Percentiles rank a stretch among this genome's conserved stretches.
Conservation (phyloP, 2,329 filamentous ascomycete species). For the Neocatenulostroma microsporum region DNA sequence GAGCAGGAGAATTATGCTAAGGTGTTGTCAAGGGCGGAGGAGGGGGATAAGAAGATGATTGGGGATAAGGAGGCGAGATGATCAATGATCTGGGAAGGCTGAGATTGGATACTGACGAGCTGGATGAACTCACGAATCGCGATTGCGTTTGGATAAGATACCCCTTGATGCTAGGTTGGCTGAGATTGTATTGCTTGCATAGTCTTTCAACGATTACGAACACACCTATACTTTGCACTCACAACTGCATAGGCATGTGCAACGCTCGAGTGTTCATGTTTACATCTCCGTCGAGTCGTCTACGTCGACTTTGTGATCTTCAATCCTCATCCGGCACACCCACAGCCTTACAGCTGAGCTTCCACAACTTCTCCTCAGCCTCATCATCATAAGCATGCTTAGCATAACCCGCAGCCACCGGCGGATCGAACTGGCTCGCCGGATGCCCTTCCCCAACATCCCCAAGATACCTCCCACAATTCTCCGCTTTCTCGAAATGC, state of each 20-base stretch:
- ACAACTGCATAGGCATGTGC: too few species aligned
- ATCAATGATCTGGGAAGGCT: neutral
- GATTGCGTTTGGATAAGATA: neutral
- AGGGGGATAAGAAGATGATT: slow-evolving; percentile 14
- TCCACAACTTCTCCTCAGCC: slow-evolving; percentile 38
- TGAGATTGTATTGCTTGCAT: too few species aligned
- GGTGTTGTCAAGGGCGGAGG: slow-evolving; percentile 16
- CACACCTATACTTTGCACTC: too few species aligned
- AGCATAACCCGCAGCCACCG: slow-evolving; percentile 27
- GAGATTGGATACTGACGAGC: neutral
- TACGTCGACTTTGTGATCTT: too few species aligned
- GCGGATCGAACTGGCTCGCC: slow-evolving; percentile 17
- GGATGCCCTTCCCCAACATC: slow-evolving; percentile 33
- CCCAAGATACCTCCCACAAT: slow-evolving; percentile 42
- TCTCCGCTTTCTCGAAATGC: slow-evolving; percentile 36
- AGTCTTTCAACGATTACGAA: too few species aligned
- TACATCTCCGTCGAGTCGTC: too few species aligned
- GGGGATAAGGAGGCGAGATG: slow-evolving; percentile 13
- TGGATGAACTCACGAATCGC: too few species aligned
- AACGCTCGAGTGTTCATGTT: too few species aligned
- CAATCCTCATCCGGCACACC: slow-evolving; percentile 19
- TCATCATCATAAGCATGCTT: slow-evolving; percentile 33
- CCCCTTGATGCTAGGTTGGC: slow-evolving; percentile 2
- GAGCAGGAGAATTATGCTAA: slow-evolving; percentile 21
- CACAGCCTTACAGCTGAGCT: slow-evolving; percentile 28